Conservation (phyloP, 2,329 filamentous ascomycete genomes). For the Pleoardoris graminearum region DNA sequence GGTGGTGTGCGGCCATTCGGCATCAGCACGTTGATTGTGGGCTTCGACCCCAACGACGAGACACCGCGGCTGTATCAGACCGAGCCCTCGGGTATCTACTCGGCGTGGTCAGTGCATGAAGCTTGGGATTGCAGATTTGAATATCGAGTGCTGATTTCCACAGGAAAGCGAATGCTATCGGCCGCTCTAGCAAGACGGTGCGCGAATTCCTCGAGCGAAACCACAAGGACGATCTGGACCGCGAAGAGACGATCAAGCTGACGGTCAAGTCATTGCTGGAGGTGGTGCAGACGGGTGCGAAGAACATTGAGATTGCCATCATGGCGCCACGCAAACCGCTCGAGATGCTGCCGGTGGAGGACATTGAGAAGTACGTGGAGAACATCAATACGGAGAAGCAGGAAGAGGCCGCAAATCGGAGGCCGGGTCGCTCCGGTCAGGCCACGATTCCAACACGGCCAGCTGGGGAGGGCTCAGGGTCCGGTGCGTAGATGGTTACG, state of each 20-base stretch:
- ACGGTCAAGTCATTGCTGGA: slow-evolving; percentile 98
- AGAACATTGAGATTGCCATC: slow-evolving; percentile 99
- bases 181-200: slow-evolving; percentile 97
- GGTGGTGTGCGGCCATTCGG: slow-evolving; percentile 98
- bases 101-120: slow-evolving; percentile 74
- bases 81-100: slow-evolving; percentile 99
- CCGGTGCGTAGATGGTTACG: slow-evolving; percentile 25
- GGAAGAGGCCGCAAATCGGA: slow-evolving; percentile 97
- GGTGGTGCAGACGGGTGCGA: slow-evolving; percentile 97
- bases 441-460: slow-evolving; percentile 74
- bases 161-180: slow-evolving; percentile 99
- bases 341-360: slow-evolving; percentile 92
- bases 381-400: slow-evolving; percentile 99
- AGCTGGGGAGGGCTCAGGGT: slow-evolving; percentile 47
- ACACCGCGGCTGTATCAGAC: slow-evolving; percentile 94
- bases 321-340: slow-evolving; percentile 91
- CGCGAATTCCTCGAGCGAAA: slow-evolving; percentile 98
- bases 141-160: slow-evolving; percentile 16
- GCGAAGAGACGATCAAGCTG: slow-evolving; percentile 92
- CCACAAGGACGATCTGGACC: slow-evolving; percentile 97
- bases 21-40: slow-evolving; percentile 95
- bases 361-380: slow-evolving; percentile 97
- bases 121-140: no score
- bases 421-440: slow-evolving; percentile 62
- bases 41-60: slow-evolving; percentile 93